Conservation (phyloP, 257 asterid species). For the Scutellaria galericulata region DNA sequence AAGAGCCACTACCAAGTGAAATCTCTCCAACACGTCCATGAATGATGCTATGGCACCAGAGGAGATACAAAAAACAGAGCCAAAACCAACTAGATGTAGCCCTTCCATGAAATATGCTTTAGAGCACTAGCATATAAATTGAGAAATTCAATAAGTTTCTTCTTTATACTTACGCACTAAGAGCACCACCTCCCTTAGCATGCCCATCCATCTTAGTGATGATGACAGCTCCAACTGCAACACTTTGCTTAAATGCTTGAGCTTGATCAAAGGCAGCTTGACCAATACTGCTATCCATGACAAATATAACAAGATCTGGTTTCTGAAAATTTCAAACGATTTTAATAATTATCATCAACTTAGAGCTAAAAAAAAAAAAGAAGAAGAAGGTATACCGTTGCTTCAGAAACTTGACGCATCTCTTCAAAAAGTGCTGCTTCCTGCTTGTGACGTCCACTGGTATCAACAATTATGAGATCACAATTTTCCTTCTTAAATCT, state of each 20-base stretch:
- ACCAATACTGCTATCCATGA: slow-evolving; percentile 99
- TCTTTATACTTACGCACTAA: slow-evolving; percentile 86
- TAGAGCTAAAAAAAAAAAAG: background rate
- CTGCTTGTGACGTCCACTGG: slow-evolving; percentile 99
- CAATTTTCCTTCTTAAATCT: slow-evolving; percentile 87
- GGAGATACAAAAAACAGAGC: background rate
- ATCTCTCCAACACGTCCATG: background rate
- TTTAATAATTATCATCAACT: slow-evolving; percentile 5
- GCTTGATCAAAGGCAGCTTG: slow-evolving; percentile 99
- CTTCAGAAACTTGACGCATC: slow-evolving; percentile 99
- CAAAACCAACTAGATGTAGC: background rate
- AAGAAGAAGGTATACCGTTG: slow-evolving; percentile 53
- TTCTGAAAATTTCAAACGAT: slow-evolving; percentile 55
- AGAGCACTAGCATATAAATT: background rate
- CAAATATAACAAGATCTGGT: slow-evolving; percentile 97
- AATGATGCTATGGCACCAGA: slow-evolving; percentile 12
- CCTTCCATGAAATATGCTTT: slow-evolving; percentile 4
- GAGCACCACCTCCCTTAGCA: slow-evolving; percentile 99
- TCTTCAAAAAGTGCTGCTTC: slow-evolving; percentile 97
- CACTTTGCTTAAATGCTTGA: slow-evolving; percentile 97
- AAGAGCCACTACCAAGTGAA: slow-evolving; percentile 5
- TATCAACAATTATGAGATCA: slow-evolving; percentile 94
- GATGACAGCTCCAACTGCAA: slow-evolving; percentile 97
- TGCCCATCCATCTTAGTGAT: slow-evolving; percentile 99
- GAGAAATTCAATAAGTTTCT: background rate